Base-by-base conservation (phyloP, 1,284 basidiomycete genomes). In the Ceratobasidium sp. region DNA sequence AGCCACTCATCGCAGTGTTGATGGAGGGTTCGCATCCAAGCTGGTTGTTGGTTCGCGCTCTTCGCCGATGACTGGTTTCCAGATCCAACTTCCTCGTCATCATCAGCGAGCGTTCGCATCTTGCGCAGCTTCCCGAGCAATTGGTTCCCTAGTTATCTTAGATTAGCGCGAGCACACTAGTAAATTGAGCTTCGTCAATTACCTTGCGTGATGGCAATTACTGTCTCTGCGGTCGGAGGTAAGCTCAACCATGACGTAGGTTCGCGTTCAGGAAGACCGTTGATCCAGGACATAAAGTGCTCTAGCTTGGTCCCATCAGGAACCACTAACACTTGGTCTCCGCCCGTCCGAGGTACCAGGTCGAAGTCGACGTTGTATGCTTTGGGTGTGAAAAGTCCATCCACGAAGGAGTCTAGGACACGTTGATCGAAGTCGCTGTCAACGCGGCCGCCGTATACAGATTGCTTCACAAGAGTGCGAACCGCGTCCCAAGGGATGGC, bases 371-470 rank as follows among this genome's bases (percentile, higher is more conserved):
- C 88, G 75, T 98, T 95, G 81, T 97, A 98, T 0, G 96, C 92
- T 23, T 85, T 81, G 1, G 94, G 87, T 0, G 91, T 94, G 84
- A 98, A 98, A 72, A 98, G 85, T 14, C 86, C 87, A 77, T 97
- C 93, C 30, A 98, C 95, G 78, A 98, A 98, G 16, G 94, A 89
- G 79, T 98, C 93, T 35, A 98, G 85, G 70, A 97, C 91, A 75
- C 87, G 86, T 79, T 97, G 96, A 79, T 98, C 96, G 79, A 94
- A 96, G 81, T 96, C 94, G 75, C 94, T 96, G 82, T 98, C 96
- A 69, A 97, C 85, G 75, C 95, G 86, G 18, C 96, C 96, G 74
- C 96, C 96, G 77, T 98, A 98, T 21, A 98, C 93, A 1, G 95
- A 95, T 80, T 98, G 93, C 80, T 96, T 98, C 83, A 98, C 87